Conservation (phyloP, 352 stramenopile genomes). For the Phytophthora quininea region DNA sequence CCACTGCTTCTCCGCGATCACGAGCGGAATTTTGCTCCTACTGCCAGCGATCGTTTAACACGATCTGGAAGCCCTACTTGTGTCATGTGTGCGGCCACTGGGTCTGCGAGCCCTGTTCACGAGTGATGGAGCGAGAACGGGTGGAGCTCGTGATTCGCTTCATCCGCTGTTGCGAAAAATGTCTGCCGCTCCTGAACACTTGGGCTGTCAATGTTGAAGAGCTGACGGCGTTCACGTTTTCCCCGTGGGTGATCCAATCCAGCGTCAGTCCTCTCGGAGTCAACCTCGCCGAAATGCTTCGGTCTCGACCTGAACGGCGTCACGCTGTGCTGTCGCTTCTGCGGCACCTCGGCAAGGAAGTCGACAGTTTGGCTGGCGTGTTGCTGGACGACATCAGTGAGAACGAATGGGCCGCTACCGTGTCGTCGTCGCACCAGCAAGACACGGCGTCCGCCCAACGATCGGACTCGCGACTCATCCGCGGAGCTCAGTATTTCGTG, state of each 20-base stretch:
- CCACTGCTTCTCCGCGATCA: background rate
- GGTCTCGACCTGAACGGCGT: conserved; percentile 30
- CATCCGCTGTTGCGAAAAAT: conserved; percentile 47
- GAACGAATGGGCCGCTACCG: conserved; percentile 38
- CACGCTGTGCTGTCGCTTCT: conserved; percentile 41
- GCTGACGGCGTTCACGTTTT: conserved; percentile 32
- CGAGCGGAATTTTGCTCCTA: conserved; percentile 1
- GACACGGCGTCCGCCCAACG: conserved; percentile 5
- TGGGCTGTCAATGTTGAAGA: conserved; percentile 46
- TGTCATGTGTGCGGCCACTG: conserved; percentile 2
- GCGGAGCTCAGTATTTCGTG: conserved; percentile 43
- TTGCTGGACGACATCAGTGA: conserved; percentile 45
- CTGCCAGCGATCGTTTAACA: background rate
- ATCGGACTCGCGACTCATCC: conserved; percentile 19
- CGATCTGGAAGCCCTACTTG: background rate
- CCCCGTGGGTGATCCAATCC: conserved; percentile 41
- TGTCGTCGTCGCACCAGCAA: conserved; percentile 10
- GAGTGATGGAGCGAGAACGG: conserved; percentile 49
- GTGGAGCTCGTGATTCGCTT: conserved; percentile 48
- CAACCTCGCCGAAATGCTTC: conserved; percentile 48
- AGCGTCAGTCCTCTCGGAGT: conserved; percentile 48
- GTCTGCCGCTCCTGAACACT: conserved; percentile 52
- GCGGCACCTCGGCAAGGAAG: conserved; percentile 29
- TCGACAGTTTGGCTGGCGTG: conserved; percentile 17
- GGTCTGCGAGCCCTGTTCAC: background rate